These are phyloP conservation scores for Exophiala xenobiotica DNA, from an alignment of 2,329 filamentous ascomycete genomes.

Conservation along the genomic window DNA sequence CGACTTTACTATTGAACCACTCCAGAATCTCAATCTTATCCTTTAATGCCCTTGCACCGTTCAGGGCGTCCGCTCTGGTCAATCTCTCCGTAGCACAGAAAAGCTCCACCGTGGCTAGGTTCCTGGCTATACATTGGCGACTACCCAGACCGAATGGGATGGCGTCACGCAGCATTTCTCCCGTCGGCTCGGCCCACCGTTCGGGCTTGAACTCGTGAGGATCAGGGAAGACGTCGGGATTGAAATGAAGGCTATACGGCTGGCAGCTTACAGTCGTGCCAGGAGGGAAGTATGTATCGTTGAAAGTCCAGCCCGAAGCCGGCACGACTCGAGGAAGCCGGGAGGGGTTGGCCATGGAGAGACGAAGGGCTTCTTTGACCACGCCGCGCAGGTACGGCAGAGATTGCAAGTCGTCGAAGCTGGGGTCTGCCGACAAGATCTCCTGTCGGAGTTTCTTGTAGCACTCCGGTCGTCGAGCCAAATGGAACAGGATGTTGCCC, in stretches of 20 bases:
- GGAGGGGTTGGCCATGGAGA: slow-evolving; percentile 54
- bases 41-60: slow-evolving; percentile 43
- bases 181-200: slow-evolving; percentile 45
- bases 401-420: slow-evolving; percentile 35
- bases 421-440: slow-evolving; percentile 19
- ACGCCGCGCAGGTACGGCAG: slow-evolving; percentile 51
- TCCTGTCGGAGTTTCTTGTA: slow-evolving; percentile 28
- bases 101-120: slow-evolving; percentile 49
- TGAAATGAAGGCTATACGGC: slow-evolving; percentile 49
- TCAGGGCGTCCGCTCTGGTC: slow-evolving; percentile 45
- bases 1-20: slow-evolving; percentile 57
- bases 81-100: slow-evolving; percentile 44
- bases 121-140: slow-evolving; percentile 52
- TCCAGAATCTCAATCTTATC: slow-evolving; percentile 52
- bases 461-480: slow-evolving; percentile 45
- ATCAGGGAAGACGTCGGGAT: slow-evolving; percentile 45
- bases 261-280: slow-evolving; percentile 49
- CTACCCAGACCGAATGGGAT: slow-evolving; percentile 53
- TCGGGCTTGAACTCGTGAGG: slow-evolving; percentile 49
- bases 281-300: slow-evolving; percentile 40
- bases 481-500: slow-evolving; percentile 48
- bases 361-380: slow-evolving; percentile 51
- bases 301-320: slow-evolving; percentile 39
- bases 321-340: slow-evolving; percentile 52
- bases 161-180: slow-evolving; percentile 44